Evolutionary conservation across 1,139 yeast genomes (phyloP), one percentile per base, ranked within the genome.

Genomic region (Saccharomyces pastorianus): DNA sequence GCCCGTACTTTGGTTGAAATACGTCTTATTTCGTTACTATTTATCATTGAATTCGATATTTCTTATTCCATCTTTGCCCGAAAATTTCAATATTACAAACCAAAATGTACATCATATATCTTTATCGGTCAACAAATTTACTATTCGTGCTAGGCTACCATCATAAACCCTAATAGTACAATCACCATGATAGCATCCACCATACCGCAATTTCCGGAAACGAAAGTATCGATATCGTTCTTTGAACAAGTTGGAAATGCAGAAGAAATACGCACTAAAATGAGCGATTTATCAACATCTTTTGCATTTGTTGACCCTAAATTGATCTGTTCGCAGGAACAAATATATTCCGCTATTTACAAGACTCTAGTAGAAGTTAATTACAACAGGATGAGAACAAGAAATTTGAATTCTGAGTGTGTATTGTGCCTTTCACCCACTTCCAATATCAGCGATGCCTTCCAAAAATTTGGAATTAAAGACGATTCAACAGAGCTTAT

Each of bases 371-470:
- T 75, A 25, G 85, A 81, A 58, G 57, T 64, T 7, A 64, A 66
- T 0, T 70, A 71, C 34, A 76, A 73, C 28, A 71, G 63, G 51
- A 65, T 75, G 64, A 71, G 82, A 56, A 77, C 85, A 1, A 76
- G 72, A 60, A 73, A 75, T 2, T 54, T 81, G 5, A 81, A 81
- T 56, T 77, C 84, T 1, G 85, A 82, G 59, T 65, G 78, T 17
- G 73, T 82, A 11, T 75, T 79, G 58, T 74, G 80, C 48, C 66
- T 82, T 53, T 76, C 84, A 2, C 81, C 83, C 1, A 74, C 76
- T 28, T 78, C 78, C 53, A 78, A 78, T 60, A 65, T 67, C 46
- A 75, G 77, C 61, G 82, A 79, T 53, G 76, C 77, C 1, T 66
- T 78, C 53, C 71, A 71, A 57, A 69, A 72, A 56, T 78, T 77